Percentiles rank a stretch among this genome's conserved stretches.
Evolutionary conservation across 495 filamentous ascomycete genomes (phyloP).

Genomic region (Penicillium atrosanguineum): DNA sequence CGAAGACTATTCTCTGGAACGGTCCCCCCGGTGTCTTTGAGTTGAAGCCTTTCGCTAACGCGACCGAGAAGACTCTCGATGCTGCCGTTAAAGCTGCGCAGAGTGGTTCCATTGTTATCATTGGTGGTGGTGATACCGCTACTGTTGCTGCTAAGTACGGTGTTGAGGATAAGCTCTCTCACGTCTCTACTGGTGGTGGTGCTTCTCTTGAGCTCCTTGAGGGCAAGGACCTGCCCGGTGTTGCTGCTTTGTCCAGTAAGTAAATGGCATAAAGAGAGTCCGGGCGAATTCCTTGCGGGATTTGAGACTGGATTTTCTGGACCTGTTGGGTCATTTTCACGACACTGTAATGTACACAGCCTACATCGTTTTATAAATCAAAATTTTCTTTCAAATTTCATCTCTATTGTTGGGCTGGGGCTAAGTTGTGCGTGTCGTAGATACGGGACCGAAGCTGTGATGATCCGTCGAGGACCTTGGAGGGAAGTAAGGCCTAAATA

Average conservation of each 20-base stretch:
- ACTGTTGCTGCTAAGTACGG: constrained; percentile 97
- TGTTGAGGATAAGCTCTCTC: constrained; percentile 92
- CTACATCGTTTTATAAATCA: constrained; percentile 17
- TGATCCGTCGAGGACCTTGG: background rate
- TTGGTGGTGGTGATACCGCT: constrained; percentile 96
- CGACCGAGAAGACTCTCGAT: constrained; percentile 86
- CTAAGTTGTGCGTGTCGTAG: constrained; percentile 17
- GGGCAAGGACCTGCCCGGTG: constrained; percentile 95
- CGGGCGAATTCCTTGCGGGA: too few relatives aligned
- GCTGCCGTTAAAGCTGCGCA: constrained; percentile 76
- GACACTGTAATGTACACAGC: constrained; percentile 34
- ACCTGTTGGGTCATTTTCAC: constrained; percentile 16
- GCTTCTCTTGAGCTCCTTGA: constrained; percentile 94
- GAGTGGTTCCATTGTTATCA: constrained; percentile 89
- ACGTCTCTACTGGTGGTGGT: constrained; percentile 96
- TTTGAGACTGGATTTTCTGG: background rate
- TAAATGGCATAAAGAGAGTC: constrained; percentile 31
- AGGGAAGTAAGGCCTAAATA: too few relatives aligned
- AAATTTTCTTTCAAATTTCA: background rate
- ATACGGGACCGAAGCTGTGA: constrained; percentile 31
- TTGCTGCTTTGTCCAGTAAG: constrained; percentile 91
- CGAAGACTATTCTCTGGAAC: constrained; percentile 99
- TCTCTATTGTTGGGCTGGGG: background rate
- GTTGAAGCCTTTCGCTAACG: constrained; percentile 87
- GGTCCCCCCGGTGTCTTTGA: constrained; percentile 96